A percentile compares a stretch with the other conserved stretches of the same genome.
Evolutionary conservation across 2,329 filamentous ascomycete genomes (phyloP).

Genomic region (Biscogniauxia sp.): DNA sequence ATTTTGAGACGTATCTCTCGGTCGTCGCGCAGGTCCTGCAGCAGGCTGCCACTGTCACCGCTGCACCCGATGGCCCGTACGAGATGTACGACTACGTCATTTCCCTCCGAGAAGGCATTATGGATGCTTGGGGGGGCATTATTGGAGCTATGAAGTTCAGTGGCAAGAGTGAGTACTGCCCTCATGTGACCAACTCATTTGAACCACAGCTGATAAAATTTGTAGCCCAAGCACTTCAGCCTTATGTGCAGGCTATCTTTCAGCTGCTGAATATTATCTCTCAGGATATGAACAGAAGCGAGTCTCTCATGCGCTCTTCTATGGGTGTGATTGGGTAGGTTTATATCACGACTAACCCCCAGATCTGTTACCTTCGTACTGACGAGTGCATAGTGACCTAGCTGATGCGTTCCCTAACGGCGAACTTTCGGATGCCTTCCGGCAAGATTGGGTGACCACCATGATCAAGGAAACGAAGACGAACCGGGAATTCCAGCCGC

Average conservation of each 20-base stretch:
- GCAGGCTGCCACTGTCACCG: constrained; percentile 82
- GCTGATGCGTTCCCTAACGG: constrained; percentile 91
- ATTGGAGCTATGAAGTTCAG: constrained; percentile 89
- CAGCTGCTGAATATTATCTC: constrained; percentile 78
- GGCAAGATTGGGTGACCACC: constrained; percentile 81
- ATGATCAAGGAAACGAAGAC: constrained; percentile 91
- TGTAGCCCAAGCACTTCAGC: constrained; percentile 67
- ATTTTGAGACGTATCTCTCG: constrained; percentile 89
- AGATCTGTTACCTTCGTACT: neutral
- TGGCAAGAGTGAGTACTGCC: constrained; percentile 61
- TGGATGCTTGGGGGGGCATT: constrained; percentile 98
- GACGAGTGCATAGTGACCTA: constrained; percentile 67
- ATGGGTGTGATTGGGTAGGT: constrained; percentile 96
- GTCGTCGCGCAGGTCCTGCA: constrained; percentile 93
- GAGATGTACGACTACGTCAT: constrained; percentile 98
- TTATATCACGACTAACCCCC: neutral
- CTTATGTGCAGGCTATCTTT: constrained; percentile 83
- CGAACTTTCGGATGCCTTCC: constrained; percentile 80
- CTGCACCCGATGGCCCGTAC: constrained; percentile 76
- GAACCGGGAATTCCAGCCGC: constrained; percentile 80
- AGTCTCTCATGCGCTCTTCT: constrained; percentile 84
- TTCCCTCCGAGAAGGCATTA: constrained; percentile 92
- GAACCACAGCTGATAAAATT: constrained; percentile 27
- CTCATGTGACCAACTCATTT: neutral
- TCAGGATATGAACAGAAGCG: constrained; percentile 82